phyloP scores from a whole-genome alignment of 495 filamentous ascomycete species.

The Penicillium canariense region DNA sequence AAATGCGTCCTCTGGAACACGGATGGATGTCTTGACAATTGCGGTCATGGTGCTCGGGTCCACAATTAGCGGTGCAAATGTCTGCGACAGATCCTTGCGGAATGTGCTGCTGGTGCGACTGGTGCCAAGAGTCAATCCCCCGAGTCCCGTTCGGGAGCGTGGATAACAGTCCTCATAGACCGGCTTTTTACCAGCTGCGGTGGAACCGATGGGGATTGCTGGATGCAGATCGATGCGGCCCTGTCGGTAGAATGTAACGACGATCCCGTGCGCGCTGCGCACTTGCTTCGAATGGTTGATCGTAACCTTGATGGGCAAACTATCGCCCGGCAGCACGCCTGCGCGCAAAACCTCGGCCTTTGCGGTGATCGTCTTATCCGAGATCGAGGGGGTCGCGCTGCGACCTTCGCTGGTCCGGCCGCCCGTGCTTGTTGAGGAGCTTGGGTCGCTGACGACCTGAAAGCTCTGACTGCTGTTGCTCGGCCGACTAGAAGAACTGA shows the following conservation, averaged over 20 bases:
- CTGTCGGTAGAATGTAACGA: slow-evolving; percentile 88
- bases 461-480: slow-evolving; percentile 60
- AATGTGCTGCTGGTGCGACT: slow-evolving; percentile 82
- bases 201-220: slow-evolving; percentile 57
- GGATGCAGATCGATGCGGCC: slow-evolving; percentile 89
- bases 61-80: slow-evolving; percentile 80
- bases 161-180: slow-evolving; percentile 83
- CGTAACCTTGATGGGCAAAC: slow-evolving; percentile 71
- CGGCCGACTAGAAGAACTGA: slow-evolving; percentile 59
- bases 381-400: slow-evolving; percentile 40
- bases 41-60: slow-evolving; percentile 75
- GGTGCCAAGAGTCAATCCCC: slow-evolving; percentile 76
- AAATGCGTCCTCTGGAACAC: slow-evolving; percentile 86
- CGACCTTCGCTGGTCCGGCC: slow-evolving; percentile 43
- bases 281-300: slow-evolving; percentile 85
- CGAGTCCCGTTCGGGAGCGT: slow-evolving; percentile 66
- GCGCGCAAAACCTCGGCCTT: slow-evolving; percentile 79
- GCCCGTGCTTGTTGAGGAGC: slow-evolving; percentile 37
- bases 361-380: slow-evolving; percentile 74
- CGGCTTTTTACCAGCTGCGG: slow-evolving; percentile 61
- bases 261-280: slow-evolving; percentile 86
- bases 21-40: slow-evolving; percentile 73
- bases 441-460: slow-evolving; percentile 38
- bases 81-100: slow-evolving; percentile 88
- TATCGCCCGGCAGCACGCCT: slow-evolving; percentile 84